Conservation (phyloP, 1,284 basidiomycete species). For the Irpex sp. region DNA sequence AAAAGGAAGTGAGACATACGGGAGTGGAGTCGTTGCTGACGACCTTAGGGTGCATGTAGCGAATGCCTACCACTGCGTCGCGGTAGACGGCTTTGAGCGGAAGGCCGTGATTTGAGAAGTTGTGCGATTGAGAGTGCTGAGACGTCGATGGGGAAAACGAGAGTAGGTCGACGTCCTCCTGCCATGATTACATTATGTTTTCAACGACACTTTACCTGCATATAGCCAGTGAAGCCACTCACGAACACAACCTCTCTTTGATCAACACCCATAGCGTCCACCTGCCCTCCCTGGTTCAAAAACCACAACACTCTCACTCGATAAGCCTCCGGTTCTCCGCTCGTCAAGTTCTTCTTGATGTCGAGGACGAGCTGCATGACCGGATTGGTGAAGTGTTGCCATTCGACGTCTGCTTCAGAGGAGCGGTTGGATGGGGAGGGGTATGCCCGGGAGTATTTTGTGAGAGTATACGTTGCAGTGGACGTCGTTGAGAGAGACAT, state of each 20-base stretch:
- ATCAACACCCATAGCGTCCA: conserved; percentile 33
- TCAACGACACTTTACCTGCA: conserved; percentile 1
- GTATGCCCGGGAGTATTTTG: conserved; percentile 69
- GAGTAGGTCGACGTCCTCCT: conserved; percentile 75
- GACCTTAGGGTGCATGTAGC: conserved; percentile 56
- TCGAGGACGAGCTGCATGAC: conserved; percentile 61
- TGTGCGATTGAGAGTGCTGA: conserved; percentile 22
- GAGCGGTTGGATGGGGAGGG: conserved; percentile 23
- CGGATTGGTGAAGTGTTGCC: conserved; percentile 77
- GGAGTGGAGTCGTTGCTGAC: conserved; percentile 33
- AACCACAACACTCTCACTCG: conserved; percentile 62
- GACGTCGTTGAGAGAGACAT: conserved; percentile 59
- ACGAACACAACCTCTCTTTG: conserved; percentile 62
- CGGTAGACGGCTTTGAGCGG: conserved; percentile 77
- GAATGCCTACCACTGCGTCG: conserved; percentile 65
- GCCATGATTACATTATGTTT: background rate
- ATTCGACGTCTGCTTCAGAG: conserved; percentile 40
- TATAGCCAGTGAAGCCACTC: background rate
- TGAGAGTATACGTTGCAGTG: conserved; percentile 49
- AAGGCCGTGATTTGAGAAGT: conserved; percentile 39
- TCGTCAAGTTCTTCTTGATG: conserved; percentile 42
- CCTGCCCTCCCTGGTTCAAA: conserved; percentile 34
- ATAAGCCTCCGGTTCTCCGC: conserved; percentile 53
- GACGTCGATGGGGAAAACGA: conserved; percentile 48
- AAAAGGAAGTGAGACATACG: conserved; percentile 29